A percentile compares a stretch with the other conserved stretches of the same genome.
These are phyloP conservation scores for Leishmania braziliensis DNA, from an alignment of 208 protist genomes.

Conservation along the genomic window DNA sequence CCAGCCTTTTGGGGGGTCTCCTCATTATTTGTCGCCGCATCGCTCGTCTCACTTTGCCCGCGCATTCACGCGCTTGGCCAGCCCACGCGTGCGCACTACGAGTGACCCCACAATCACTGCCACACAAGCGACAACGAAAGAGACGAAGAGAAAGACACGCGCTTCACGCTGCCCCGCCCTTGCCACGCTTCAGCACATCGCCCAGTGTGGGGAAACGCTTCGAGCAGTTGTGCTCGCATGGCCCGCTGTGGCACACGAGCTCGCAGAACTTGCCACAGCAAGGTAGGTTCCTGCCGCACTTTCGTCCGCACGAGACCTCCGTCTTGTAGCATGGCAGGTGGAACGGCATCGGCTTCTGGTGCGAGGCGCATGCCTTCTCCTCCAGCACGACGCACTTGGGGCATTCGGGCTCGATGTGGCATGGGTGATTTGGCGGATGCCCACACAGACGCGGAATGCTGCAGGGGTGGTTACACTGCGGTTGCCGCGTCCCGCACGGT, in stretches of 20 bases:
- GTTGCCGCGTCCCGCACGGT: conserved; percentile 87
- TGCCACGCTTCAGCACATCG: conserved; percentile 24
- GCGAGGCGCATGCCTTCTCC: conserved; percentile 83
- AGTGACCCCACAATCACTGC: not conserved
- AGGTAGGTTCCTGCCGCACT: conserved; percentile 72
- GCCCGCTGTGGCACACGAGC: conserved; percentile 70
- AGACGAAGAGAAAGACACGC: not conserved
- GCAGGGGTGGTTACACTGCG: conserved; percentile 81
- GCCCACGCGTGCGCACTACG: not conserved
- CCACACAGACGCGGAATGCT: conserved; percentile 75
- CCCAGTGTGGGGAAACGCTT: conserved; percentile 46
- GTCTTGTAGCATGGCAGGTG: conserved; percentile 67
- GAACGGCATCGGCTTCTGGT: conserved; percentile 68
- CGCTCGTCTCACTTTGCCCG: not conserved
- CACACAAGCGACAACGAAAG: not conserved
- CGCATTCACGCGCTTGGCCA: not conserved
- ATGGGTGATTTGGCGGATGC: conserved; percentile 85
- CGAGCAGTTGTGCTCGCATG: conserved; percentile 72
- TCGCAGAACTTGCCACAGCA: conserved; percentile 79
- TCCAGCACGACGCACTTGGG: conserved; percentile 81
- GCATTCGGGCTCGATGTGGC: conserved; percentile 74
- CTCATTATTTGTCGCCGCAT: not conserved
- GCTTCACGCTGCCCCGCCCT: conserved; percentile 1
- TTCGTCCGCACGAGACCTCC: conserved; percentile 70
- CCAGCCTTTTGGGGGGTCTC: not conserved